A percentile compares a stretch with the other conserved stretches of the same genome.
Conservation (phyloP, 768 basidiomycete species). For the Tulasnella sp. region DNA sequence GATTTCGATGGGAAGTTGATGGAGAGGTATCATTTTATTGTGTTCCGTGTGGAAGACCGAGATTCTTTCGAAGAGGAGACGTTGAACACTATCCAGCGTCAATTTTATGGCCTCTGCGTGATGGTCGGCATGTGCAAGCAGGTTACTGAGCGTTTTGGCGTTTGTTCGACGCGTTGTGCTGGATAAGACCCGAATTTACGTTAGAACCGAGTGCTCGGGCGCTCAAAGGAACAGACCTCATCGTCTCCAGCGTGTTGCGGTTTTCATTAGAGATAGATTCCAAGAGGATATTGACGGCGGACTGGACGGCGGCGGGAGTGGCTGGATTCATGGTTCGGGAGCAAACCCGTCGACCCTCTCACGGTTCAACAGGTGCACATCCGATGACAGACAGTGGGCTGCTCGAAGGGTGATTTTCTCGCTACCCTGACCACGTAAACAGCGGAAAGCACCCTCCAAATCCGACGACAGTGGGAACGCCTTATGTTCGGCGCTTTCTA, state of each 20-base stretch:
- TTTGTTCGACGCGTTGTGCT: no score
- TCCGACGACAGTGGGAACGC: no score
- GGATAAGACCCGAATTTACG: background rate
- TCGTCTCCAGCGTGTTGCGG: background rate
- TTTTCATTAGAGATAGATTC: background rate
- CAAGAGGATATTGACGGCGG: background rate
- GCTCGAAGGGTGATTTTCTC: no score
- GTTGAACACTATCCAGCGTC: background rate
- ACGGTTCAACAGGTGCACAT: background rate
- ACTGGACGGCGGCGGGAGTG: background rate
- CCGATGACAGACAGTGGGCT: no score
- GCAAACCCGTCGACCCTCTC: no score
- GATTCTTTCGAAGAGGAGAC: background rate
- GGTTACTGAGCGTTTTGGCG: background rate
- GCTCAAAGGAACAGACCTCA: background rate
- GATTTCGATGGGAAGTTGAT: background rate
- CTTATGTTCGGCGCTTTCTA: no score
- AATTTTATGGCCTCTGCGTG: background rate
- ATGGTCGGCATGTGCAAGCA: background rate
- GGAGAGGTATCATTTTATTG: background rate
- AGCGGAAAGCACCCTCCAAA: no score
- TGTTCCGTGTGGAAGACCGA: background rate
- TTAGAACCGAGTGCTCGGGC: background rate
- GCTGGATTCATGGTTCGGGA: background rate
- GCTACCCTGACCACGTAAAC: no score